Evolutionary conservation across 306 rosid genomes (phyloP).

Genomic region (Cucurbita maxima): DNA sequence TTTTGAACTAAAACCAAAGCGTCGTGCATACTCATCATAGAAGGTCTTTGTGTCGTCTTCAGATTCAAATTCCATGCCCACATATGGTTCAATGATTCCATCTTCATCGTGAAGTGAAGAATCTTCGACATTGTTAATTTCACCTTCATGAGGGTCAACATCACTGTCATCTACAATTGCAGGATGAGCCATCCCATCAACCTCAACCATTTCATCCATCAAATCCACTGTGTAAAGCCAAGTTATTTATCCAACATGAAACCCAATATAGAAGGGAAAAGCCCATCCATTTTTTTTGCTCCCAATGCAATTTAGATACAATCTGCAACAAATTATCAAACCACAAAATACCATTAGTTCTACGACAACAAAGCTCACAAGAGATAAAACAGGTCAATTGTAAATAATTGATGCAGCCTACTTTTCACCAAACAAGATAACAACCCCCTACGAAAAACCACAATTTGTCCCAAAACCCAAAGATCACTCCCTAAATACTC

Average conservation of each 20-base stretch:
- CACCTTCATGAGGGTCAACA: constrained; percentile 27
- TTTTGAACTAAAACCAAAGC: constrained; percentile 43
- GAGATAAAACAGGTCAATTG: neutral
- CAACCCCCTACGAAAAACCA: neutral
- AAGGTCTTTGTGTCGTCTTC: constrained; percentile 38
- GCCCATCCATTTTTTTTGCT: constrained; percentile 14
- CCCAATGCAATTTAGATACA: constrained; percentile 3
- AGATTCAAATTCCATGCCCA: constrained; percentile 44
- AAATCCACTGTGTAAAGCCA: constrained; percentile 12
- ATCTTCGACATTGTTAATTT: constrained; percentile 35
- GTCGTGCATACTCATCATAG: constrained; percentile 36
- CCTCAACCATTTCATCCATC: constrained; percentile 65
- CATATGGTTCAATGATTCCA: constrained; percentile 30
- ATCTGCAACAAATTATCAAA: constrained; percentile 7
- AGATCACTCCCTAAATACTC: neutral
- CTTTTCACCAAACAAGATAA: neutral
- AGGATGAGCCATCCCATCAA: constrained; percentile 39
- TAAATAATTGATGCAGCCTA: neutral
- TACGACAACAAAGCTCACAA: constrained; percentile 1
- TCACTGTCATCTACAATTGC: constrained; percentile 31
- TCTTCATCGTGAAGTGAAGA: constrained; percentile 21
- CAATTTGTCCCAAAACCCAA: neutral
- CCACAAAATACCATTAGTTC: neutral
- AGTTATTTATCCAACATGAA: constrained; percentile 7
- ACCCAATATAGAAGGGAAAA: constrained; percentile 9